Evolutionary conservation across 2,329 filamentous ascomycete genomes (phyloP).

Genomic region (Seiridium cupressi): DNA sequence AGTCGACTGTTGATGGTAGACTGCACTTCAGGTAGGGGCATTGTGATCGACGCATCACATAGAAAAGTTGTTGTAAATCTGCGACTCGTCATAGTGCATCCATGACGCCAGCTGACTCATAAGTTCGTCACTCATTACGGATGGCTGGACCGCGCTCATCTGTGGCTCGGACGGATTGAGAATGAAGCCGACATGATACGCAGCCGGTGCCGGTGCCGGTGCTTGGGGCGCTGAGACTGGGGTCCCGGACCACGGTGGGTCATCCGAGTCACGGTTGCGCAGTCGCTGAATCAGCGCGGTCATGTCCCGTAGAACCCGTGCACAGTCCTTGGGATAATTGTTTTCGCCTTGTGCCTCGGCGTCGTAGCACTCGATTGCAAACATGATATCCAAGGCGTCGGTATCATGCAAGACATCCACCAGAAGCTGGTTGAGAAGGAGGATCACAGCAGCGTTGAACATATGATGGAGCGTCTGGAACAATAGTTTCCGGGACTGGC

Average conservation of each 20-base stretch:
- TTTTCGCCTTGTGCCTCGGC: constrained; percentile 35
- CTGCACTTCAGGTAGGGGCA: too few species aligned
- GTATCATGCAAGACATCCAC: constrained; percentile 29
- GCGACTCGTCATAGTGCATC: constrained; percentile 8
- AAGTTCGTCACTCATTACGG: background rate
- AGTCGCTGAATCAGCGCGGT: constrained; percentile 33
- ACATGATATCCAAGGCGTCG: constrained; percentile 25
- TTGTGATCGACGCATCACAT: background rate
- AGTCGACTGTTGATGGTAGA: too few species aligned
- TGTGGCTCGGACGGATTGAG: constrained; percentile 3
- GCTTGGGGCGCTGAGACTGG: background rate
- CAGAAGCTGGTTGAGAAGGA: constrained; percentile 44
- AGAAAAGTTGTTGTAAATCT: constrained; percentile 2
- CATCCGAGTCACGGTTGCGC: constrained; percentile 1
- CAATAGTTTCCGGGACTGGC: constrained; percentile 36
- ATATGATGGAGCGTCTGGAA: constrained; percentile 46
- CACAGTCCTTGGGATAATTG: constrained; percentile 36
- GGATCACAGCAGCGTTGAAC: constrained; percentile 48
- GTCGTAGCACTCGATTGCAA: constrained; percentile 40
- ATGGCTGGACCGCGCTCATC: background rate
- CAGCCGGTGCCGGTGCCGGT: background rate
- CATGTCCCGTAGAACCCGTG: constrained; percentile 36
- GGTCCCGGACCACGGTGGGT: background rate
- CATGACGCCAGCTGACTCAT: constrained; percentile 8
- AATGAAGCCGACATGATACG: constrained; percentile 15